Evolutionary conservation across 208 protist genomes (phyloP).

Genomic region (Acanthamoeba royreba): DNA sequence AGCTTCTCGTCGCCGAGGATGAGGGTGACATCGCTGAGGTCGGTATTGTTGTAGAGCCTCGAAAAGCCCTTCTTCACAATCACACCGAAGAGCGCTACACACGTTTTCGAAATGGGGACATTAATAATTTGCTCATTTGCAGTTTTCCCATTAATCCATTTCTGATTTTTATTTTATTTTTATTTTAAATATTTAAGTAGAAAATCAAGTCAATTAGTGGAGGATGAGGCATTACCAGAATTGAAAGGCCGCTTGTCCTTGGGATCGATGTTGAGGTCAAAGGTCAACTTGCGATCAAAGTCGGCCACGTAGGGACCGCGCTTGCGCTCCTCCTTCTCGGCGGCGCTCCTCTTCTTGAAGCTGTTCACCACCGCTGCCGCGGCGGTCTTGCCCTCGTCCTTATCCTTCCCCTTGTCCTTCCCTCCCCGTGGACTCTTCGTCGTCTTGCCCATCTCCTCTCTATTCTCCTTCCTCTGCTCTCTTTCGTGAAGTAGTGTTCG

Average conservation of each 20-base stretch:
- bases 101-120: too few relatives aligned
- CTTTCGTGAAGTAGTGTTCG: too few relatives aligned
- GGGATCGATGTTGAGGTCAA: neutral
- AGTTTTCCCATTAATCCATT: too few relatives aligned
- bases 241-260: neutral
- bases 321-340: neutral
- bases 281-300: neutral
- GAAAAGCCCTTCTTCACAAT: conserved; percentile 23
- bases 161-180: neutral
- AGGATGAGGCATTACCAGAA: neutral
- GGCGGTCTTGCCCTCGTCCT: too few relatives aligned
- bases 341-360: neutral
- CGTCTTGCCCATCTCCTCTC: too few relatives aligned
- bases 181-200: neutral
- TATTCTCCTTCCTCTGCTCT: too few relatives aligned
- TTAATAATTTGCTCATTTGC: neutral
- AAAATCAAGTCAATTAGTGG: neutral
- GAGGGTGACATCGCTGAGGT: neutral
- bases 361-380: too few relatives aligned
- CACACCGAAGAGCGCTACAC: neutral
- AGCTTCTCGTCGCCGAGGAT: neutral
- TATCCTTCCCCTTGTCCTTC: too few relatives aligned
- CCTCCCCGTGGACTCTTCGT: too few relatives aligned
- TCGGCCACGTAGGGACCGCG: neutral
- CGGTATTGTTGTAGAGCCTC: neutral